Conservation (phyloP, 768 basidiomycete species). For the Chalciporus piperatus region DNA sequence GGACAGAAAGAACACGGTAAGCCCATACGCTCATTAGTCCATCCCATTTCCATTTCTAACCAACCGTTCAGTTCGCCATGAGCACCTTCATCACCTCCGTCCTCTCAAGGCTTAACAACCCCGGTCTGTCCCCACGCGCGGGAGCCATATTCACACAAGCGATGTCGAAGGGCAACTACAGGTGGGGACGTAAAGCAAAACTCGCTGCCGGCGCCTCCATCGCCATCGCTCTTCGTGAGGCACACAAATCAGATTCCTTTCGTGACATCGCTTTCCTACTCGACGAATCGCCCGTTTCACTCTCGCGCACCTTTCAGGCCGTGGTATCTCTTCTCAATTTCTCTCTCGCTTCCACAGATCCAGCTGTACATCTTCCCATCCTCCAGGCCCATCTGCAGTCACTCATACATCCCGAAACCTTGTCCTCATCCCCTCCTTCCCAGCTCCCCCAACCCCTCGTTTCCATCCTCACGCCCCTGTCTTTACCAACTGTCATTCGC, state of each 20-base stretch:
- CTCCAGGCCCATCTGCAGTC: conserved; percentile 53
- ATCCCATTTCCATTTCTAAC: conserved; percentile 12
- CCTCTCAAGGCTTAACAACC: conserved; percentile 53
- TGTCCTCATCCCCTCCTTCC: conserved; percentile 22
- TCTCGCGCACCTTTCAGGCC: conserved; percentile 55
- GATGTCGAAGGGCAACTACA: conserved; percentile 54
- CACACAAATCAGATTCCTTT: conserved; percentile 63
- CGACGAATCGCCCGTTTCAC: conserved; percentile 45
- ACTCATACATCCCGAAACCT: conserved; percentile 31
- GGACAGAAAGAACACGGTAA: conserved; percentile 61
- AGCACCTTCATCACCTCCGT: conserved; percentile 60
- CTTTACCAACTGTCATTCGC: conserved; percentile 38
- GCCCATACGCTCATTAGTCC: conserved; percentile 17
- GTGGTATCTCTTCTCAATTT: conserved; percentile 53
- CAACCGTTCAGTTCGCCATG: conserved; percentile 52
- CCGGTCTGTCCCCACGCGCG: conserved; percentile 65
- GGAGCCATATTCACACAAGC: conserved; percentile 66
- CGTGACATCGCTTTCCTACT: conserved; percentile 68
- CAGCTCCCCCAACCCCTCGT: conserved; percentile 33
- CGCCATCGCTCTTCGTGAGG: conserved; percentile 69
- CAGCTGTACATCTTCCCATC: conserved; percentile 54
- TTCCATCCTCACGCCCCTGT: conserved; percentile 38
- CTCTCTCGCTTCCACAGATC: conserved; percentile 52
- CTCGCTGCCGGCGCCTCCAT: conserved; percentile 66
- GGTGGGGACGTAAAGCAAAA: conserved; percentile 76